Conservation (phyloP, 768 basidiomycete genomes). For the Nevesoporus exiguus region DNA sequence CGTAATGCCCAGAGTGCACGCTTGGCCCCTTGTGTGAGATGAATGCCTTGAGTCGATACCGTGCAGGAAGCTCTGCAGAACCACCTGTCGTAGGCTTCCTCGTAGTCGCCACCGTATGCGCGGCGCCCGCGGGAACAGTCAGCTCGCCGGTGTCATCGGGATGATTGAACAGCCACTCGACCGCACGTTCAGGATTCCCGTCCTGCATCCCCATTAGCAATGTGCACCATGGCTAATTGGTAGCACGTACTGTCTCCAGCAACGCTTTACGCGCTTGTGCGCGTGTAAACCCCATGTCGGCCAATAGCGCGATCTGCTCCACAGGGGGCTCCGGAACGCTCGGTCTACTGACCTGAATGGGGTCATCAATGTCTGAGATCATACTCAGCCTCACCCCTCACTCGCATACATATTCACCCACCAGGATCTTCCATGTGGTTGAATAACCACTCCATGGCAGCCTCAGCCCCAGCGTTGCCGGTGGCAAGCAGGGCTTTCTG, state of each 20-base stretch:
- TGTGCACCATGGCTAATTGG: background rate
- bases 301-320: slow-evolving; percentile 70
- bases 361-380: slow-evolving; percentile 79
- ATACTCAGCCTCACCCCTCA: background rate
- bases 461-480: slow-evolving; percentile 67
- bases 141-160: slow-evolving; percentile 81
- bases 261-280: slow-evolving; percentile 86
- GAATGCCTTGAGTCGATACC: slow-evolving; percentile 85
- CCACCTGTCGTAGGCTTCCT: slow-evolving; percentile 35
- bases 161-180: slow-evolving; percentile 96
- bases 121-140: slow-evolving; percentile 24
- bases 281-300: slow-evolving; percentile 89
- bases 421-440: slow-evolving; percentile 93
- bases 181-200: slow-evolving; percentile 77
- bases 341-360: slow-evolving; percentile 42
- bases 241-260: slow-evolving; percentile 65
- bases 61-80: slow-evolving; percentile 60
- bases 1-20: slow-evolving; percentile 93
- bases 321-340: slow-evolving; percentile 53
- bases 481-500: slow-evolving; percentile 91
- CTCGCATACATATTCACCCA: slow-evolving; percentile 26
- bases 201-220: slow-evolving; percentile 38
- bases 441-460: slow-evolving; percentile 96
- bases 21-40: slow-evolving; percentile 97
- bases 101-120: slow-evolving; percentile 16